These are phyloP conservation scores for Omphalea diandra DNA, from an alignment of 441 rosid genomes.

Conservation along the genomic window DNA sequence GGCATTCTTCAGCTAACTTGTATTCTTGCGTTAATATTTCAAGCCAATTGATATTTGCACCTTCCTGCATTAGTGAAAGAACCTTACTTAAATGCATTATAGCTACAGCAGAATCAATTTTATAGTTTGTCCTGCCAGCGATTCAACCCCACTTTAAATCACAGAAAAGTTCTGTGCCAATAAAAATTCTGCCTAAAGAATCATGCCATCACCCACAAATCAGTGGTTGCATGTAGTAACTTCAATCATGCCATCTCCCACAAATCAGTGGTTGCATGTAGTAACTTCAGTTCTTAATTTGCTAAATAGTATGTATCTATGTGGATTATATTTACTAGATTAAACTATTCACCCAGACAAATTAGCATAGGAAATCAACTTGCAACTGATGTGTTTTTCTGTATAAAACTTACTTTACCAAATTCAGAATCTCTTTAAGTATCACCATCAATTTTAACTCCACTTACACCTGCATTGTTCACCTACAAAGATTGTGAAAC, in stretches of 20 bases:
- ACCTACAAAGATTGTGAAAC: conserved; percentile 25
- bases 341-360: not conserved
- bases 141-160: not conserved
- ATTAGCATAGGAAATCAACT: not conserved
- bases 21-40: conserved; percentile 7
- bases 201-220: no score
- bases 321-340: no score
- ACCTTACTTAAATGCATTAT: not conserved
- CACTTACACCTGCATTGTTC: conserved; percentile 41
- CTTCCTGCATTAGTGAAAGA: conserved; percentile 7
- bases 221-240: no score
- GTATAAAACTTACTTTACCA: conserved; percentile 22
- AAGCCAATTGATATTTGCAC: not conserved
- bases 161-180: not conserved
- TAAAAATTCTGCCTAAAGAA: no score
- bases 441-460: conserved; percentile 14
- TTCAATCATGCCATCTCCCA: no score
- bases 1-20: conserved; percentile 35
- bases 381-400: not conserved
- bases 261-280: no score
- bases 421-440: conserved; percentile 12
- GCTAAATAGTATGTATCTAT: no score
- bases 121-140: not conserved
- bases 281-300: no score
- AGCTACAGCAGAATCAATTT: not conserved